Base-by-base conservation (phyloP, 495 filamentous ascomycete genomes). In the Tuber brumale region DNA sequence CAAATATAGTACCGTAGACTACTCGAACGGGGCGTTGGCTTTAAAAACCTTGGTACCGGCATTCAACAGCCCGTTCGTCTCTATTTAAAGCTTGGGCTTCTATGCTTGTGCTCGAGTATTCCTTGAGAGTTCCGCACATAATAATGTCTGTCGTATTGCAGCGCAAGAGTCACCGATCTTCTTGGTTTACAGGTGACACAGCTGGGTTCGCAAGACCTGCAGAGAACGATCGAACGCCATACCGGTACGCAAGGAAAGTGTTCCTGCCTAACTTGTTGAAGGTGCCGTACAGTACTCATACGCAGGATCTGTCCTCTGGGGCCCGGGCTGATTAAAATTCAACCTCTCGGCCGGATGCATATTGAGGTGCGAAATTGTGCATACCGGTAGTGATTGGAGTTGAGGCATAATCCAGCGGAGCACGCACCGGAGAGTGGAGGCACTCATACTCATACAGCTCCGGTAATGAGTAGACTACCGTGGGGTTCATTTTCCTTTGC, bases 31-130 rank as follows among this genome's bases (percentile, higher is more conserved):
- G 51, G n/a, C 51, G 27, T 61, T 61, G 51, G 3, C 14, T 61
- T 27, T 61, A 61, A 12, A 10, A n/a, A 31, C 0, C n/a, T 61
- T n/a, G 10, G 23, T 61, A 61, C 51, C n/a, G 2, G 51, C 23
- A 27, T 27, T 61, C n/a, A 23, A 35, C 57, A 35, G 12, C 27
- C n/a, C 14, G 1, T 35, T 31, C 27, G 19, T 66, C 27, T 31
- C 57, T 66, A 66, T 66, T 66, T 66, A 66, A 66, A 66, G n/a
- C 57, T 35, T 66, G 57, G 27, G 31, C 31, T 66, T 35, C 57
- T 18, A 2, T 66, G 57, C 57, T 35, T 61, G 10, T 14, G 8
- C 12, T 39, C 37, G 37, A 6, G 51, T 14, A 61, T 61, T 61
- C n/a, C 12, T 31, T 31, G 3, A 31, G 51, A 31, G 16, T 61